These are phyloP conservation scores for Piromyces sp. DNA, from an alignment of 192 early-diverging fungal genomes.

Conservation along the genomic window DNA sequence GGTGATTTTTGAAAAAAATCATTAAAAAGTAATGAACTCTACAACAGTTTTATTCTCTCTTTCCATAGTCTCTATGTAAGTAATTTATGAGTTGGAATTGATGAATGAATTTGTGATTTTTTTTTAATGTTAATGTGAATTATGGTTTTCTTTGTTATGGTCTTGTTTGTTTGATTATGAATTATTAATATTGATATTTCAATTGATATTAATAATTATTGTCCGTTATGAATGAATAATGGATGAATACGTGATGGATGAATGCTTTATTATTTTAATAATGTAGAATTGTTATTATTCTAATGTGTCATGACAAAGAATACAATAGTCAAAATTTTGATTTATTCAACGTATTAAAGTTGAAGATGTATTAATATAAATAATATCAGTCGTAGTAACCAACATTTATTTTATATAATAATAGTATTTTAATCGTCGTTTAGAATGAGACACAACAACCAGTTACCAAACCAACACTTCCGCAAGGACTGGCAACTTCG, in stretches of 20 bases:
- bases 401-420: background rate
- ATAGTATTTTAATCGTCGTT: background rate
- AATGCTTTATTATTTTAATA: no score
- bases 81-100: background rate
- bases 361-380: no score
- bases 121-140: background rate
- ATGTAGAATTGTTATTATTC: no score
- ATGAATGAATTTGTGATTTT: no score
- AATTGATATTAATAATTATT: no score
- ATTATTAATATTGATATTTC: no score
- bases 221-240: no score
- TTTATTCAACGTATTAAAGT: no score
- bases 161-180: no score
- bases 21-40: background rate
- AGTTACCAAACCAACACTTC: slow-evolving; percentile 87
- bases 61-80: background rate
- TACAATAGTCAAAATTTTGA: no score
- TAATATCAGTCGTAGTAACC: background rate
- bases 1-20: background rate
- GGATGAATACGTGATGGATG: background rate
- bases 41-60: background rate
- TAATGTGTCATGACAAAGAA: no score
- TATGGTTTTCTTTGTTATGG: no score
- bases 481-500: slow-evolving; percentile 94
- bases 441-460: slow-evolving; percentile 79